Percentiles rank a stretch among this genome's conserved stretches.
These are phyloP conservation scores for Xylaria sp. DNA, from an alignment of 2,329 filamentous ascomycete genomes.

Conservation along the genomic window DNA sequence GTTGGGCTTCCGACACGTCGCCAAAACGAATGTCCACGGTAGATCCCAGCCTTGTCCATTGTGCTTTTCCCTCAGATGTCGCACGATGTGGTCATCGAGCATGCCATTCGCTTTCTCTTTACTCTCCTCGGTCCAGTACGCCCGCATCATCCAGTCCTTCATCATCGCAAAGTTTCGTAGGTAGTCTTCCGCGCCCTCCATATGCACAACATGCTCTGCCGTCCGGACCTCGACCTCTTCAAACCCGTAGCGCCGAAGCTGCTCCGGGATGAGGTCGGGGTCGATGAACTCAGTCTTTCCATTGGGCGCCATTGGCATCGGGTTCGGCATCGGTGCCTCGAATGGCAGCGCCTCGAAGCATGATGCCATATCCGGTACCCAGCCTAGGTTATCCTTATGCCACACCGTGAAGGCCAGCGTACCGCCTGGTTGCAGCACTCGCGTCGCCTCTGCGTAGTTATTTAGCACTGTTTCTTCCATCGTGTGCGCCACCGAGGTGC, in stretches of 20 bases:
- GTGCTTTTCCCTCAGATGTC: slow-evolving; percentile 49
- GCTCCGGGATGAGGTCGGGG: slow-evolving; percentile 45
- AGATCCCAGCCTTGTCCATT: slow-evolving; percentile 44
- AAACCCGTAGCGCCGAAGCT: slow-evolving; percentile 47
- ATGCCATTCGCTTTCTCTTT: slow-evolving; percentile 46
- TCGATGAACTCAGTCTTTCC: slow-evolving; percentile 48
- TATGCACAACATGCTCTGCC: slow-evolving; percentile 35
- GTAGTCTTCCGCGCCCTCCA: slow-evolving; percentile 46
- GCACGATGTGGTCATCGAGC: slow-evolving; percentile 40
- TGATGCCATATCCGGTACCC: slow-evolving; percentile 46
- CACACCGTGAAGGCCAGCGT: slow-evolving; percentile 47
- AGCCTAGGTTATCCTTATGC: slow-evolving; percentile 42
- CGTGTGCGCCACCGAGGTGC: background rate
- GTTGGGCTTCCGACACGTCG: slow-evolving; percentile 34
- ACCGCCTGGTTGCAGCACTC: slow-evolving; percentile 48
- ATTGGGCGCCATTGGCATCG: slow-evolving; percentile 48
- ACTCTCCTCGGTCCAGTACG: slow-evolving; percentile 49
- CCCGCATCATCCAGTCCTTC: slow-evolving; percentile 46
- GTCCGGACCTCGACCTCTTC: slow-evolving; percentile 46
- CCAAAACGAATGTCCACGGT: slow-evolving; percentile 42
- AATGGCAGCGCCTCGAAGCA: slow-evolving; percentile 51
- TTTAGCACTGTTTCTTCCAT: background rate
- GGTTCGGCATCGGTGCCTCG: slow-evolving; percentile 44
- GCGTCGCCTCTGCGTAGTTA: slow-evolving; percentile 43
- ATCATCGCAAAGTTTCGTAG: slow-evolving; percentile 46